These are phyloP conservation scores for Verticillium isaacii DNA, from an alignment of 2,329 filamentous ascomycete genomes.

Conservation along the genomic window DNA sequence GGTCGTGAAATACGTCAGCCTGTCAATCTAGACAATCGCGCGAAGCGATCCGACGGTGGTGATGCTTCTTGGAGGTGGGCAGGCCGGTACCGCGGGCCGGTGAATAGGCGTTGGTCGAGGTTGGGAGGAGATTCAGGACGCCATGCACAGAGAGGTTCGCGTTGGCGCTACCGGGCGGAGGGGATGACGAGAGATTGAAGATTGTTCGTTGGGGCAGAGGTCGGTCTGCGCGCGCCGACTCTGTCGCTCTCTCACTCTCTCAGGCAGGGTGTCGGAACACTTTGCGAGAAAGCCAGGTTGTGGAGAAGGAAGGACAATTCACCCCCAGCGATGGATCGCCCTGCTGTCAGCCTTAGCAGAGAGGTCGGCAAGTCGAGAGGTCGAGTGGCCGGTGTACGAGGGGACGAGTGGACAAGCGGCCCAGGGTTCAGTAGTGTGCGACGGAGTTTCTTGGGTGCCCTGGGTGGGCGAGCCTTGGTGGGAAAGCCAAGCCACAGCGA, in stretches of 20 bases:
- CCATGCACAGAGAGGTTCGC: background rate
- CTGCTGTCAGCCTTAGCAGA: background rate
- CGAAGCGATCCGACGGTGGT: background rate
- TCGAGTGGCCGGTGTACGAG: background rate
- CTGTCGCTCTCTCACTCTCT: background rate
- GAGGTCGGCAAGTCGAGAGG: background rate
- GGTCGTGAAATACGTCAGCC: background rate
- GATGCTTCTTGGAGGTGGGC: background rate
- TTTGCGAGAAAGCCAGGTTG: too few relatives aligned
- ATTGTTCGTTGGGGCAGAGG: background rate
- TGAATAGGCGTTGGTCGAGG: background rate
- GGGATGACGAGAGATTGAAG: background rate
- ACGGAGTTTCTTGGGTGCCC: background rate
- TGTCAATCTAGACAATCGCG: background rate
- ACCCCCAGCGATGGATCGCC: background rate
- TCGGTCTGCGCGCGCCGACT: background rate
- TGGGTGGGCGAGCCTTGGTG: background rate
- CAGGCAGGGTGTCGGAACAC: background rate
- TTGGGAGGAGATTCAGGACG: background rate
- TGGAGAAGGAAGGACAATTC: background rate
- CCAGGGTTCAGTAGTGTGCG: background rate
- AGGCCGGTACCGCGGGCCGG: background rate
- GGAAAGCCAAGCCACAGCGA: slow-evolving; percentile 11
- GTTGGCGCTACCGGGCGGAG: background rate
- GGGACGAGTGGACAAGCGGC: background rate